A percentile compares a stretch with the other conserved stretches of the same genome.
Evolutionary conservation across 2,329 filamentous ascomycete genomes (phyloP).

Genomic region (Stemphylium beticola): DNA sequence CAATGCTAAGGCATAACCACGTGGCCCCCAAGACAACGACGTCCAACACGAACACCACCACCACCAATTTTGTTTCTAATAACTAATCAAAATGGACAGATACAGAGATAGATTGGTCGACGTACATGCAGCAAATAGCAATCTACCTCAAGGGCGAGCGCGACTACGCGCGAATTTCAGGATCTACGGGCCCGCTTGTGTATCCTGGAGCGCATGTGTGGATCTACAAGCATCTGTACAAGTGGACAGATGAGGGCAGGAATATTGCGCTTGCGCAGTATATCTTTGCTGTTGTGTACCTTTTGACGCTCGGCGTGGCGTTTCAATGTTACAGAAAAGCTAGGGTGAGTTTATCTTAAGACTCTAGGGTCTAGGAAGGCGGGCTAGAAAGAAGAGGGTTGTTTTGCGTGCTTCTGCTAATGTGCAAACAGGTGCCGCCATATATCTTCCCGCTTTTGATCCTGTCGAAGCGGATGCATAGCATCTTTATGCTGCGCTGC

Average conservation of each 20-base stretch:
- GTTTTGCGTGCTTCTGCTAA: background rate
- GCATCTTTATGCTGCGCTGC: slow-evolving; percentile 86
- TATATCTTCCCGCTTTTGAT: slow-evolving; percentile 87
- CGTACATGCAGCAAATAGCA: slow-evolving; percentile 93
- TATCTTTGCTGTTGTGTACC: slow-evolving; percentile 80
- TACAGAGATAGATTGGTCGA: slow-evolving; percentile 96
- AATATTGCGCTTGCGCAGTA: slow-evolving; percentile 83
- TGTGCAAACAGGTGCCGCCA: slow-evolving; percentile 69
- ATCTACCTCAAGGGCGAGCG: slow-evolving; percentile 83
- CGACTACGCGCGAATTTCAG: slow-evolving; percentile 84
- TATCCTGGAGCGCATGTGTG: slow-evolving; percentile 96
- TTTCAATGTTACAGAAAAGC: slow-evolving; percentile 81
- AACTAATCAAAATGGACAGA: slow-evolving; percentile 59
- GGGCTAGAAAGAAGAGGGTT: background rate
- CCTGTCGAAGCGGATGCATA: slow-evolving; percentile 90
- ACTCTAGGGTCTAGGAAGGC: background rate
- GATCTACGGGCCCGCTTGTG: slow-evolving; percentile 89
- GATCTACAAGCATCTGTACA: slow-evolving; percentile 81
- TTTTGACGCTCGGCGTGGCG: slow-evolving; percentile 75
- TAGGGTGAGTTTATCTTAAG: slow-evolving; percentile 58
- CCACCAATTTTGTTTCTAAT: background rate
- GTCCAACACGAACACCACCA: background rate
- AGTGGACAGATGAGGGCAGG: slow-evolving; percentile 74
- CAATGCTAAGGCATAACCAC: no score
- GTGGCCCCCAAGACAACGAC: slow-evolving; percentile 26